Evolutionary conservation across 2,329 filamentous ascomycete species (phyloP), one percentile per base, ranked within the genome.

Genomic region (Cladosporium sp.): DNA sequence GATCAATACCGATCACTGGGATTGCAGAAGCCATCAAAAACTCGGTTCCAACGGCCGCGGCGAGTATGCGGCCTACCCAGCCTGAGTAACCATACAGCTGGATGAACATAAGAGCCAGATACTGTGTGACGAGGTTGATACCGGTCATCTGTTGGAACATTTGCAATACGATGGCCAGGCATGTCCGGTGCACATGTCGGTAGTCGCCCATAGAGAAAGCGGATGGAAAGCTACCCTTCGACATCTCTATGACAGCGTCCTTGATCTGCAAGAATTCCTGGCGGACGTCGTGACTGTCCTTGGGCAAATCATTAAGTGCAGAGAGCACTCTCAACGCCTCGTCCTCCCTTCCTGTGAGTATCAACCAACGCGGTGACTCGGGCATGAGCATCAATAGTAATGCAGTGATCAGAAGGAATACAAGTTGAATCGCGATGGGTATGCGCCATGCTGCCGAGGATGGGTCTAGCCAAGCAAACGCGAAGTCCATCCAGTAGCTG

Each of bases 11-110:
- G 70, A 62, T 75, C 36, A 81, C 75, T 1, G 78, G 74, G 13
- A 81, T 68, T 66, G 77, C 76, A 2, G 78, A 81, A 2, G 78
- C 78, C 42, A 77, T 58, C 64, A 81, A 80, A 65, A 81, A 80
- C 62, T 79, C 78, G 1, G 78, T 80, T 50, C 62, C 64, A 37
- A 63, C 64, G 40, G 65, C 66, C 8, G 65, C 66, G 13, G 67
- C 66, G 20, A 72, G 60, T 3, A 72, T 56, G 2, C 70, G 63
- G 1, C 78, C 61, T 19, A 67, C 47, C 62, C 65, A 66, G 52
- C 59, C 54, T 6, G 42, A 52, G 60, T 67, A 70, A 6, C 49
- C 47, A 20, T 58, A 60, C 24, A 72, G 71, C 47, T 71, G 67
- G 35, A 74, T 67, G 61, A 75, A 74, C 17, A 77, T 75, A 1